Percentiles rank a stretch among this genome's conserved stretches.
These are phyloP conservation scores for Irpex lacteus DNA, from an alignment of 1,284 basidiomycete genomes.

Conservation along the genomic window DNA sequence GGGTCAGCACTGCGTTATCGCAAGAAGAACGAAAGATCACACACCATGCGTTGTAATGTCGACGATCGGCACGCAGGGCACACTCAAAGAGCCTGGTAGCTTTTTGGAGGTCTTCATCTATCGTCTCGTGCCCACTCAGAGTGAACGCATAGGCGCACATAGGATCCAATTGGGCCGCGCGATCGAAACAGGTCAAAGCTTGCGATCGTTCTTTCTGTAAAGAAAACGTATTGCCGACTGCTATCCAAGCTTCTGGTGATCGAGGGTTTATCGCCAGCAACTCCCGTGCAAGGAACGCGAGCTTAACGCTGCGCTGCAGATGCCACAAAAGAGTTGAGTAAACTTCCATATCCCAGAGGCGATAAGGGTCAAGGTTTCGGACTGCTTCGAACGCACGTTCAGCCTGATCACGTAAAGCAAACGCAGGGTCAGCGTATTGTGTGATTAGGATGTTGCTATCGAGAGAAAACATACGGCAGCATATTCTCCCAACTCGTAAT, in stretches of 20 bases:
- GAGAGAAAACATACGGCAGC: conserved; percentile 59
- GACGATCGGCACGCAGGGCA: conserved; percentile 81
- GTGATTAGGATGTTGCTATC: neutral
- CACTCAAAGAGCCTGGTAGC: conserved; percentile 88
- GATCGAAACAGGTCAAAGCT: conserved; percentile 88
- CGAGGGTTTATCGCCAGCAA: conserved; percentile 78
- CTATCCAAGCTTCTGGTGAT: conserved; percentile 91
- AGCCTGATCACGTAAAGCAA: conserved; percentile 46
- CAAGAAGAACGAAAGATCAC: conserved; percentile 25
- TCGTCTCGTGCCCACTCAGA: conserved; percentile 90
- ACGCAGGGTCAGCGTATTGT: neutral
- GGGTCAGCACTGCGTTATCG: neutral
- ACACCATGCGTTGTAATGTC: conserved; percentile 96
- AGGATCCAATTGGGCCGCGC: conserved; percentile 83
- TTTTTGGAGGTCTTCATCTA: conserved; percentile 90
- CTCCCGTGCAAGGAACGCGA: conserved; percentile 90
- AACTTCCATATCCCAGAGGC: conserved; percentile 87
- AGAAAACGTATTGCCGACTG: conserved; percentile 91
- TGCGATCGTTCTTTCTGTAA: conserved; percentile 88
- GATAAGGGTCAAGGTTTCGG: conserved; percentile 79
- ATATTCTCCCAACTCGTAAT: conserved; percentile 88
- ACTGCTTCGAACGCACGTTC: conserved; percentile 84
- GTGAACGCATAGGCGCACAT: conserved; percentile 91
- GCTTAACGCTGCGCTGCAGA: conserved; percentile 72
- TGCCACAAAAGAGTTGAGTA: conserved; percentile 96